phyloP scores from a whole-genome alignment of 768 basidiomycete genomes.

The Cystobasidiopsis lactophilus region DNA sequence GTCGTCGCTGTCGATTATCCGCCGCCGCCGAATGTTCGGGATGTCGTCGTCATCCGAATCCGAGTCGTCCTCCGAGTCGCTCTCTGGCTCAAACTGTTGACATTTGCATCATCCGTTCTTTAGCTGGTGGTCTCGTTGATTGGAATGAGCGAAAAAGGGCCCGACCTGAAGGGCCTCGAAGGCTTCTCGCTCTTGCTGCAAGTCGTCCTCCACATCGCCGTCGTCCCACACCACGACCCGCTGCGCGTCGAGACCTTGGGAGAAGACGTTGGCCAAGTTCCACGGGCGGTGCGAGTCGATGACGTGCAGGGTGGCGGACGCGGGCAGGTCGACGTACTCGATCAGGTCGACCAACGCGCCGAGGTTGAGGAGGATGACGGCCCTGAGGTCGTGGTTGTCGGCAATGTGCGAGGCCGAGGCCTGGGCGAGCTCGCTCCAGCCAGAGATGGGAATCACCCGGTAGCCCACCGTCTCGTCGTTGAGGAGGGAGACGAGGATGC shows the following conservation, averaged over 20 bases:
- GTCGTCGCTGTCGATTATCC: slow-evolving; percentile 28
- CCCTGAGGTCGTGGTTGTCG: slow-evolving; percentile 58
- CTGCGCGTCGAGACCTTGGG: slow-evolving; percentile 25
- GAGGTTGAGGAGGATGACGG: slow-evolving; percentile 76
- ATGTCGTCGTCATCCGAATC: slow-evolving; percentile 21
- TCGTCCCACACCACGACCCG: slow-evolving; percentile 84
- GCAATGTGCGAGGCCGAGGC: slow-evolving; percentile 43
- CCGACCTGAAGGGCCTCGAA: slow-evolving; percentile 64
- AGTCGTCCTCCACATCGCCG: slow-evolving; percentile 43
- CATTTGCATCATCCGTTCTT: slow-evolving; percentile 28
- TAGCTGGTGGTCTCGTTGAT: slow-evolving; percentile 34
- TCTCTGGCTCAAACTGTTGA: slow-evolving; percentile 30
- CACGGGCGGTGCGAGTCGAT: slow-evolving; percentile 84
- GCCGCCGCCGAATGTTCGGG: slow-evolving; percentile 26
- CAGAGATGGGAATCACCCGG: slow-evolving; percentile 68
- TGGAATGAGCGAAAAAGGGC: slow-evolving; percentile 28
- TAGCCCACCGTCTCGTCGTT: slow-evolving; percentile 85
- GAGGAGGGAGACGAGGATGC: slow-evolving; percentile 71
- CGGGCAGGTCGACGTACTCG: slow-evolving; percentile 27
- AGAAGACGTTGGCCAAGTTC: slow-evolving; percentile 65
- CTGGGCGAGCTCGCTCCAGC: slow-evolving; percentile 49
- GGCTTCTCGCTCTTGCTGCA: slow-evolving; percentile 50
- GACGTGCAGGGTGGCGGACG: slow-evolving; percentile 52
- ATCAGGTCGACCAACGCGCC: slow-evolving; percentile 71
- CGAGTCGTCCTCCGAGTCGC: slow-evolving; percentile 20